Percentiles rank a stretch among this genome's conserved stretches.
Conservation (phyloP, 2,329 filamentous ascomycete genomes). For the Ceratocystis albifundus region DNA sequence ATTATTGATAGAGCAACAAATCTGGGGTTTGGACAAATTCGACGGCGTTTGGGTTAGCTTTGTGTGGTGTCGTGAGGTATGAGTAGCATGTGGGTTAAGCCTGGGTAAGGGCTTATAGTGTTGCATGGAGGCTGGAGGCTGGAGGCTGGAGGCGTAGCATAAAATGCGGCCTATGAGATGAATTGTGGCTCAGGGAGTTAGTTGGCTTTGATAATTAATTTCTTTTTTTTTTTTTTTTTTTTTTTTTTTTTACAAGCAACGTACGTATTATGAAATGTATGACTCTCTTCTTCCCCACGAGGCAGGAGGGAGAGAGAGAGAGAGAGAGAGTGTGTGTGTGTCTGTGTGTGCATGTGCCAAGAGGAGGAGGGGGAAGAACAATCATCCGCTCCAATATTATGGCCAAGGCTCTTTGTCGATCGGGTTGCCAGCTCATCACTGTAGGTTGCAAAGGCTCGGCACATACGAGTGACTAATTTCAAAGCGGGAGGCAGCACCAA, state of each 20-base stretch:
- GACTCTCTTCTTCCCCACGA: not conserved
- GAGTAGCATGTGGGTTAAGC: not conserved
- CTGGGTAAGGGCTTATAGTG: not conserved
- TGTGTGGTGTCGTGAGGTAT: not conserved
- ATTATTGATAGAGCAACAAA: slow-evolving; percentile 7
- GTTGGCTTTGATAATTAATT: not conserved
- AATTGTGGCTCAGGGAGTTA: not conserved
- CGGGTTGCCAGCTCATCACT: not conserved
- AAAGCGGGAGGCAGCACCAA: not conserved
- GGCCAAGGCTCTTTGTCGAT: not conserved
- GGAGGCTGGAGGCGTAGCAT: not conserved
- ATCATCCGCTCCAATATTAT: not conserved
- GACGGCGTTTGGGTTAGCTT: too few relatives aligned
- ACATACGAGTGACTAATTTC: not conserved
- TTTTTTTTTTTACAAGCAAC: not conserved
- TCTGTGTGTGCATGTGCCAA: too few relatives aligned
- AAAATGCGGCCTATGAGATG: too few relatives aligned
- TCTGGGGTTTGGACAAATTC: not conserved
- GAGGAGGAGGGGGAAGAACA: slow-evolving; percentile 15
- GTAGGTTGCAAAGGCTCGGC: not conserved
- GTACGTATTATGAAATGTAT: not conserved
- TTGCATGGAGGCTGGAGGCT: not conserved
- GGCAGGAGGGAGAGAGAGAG: too few relatives aligned
- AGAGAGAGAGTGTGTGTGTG: too few relatives aligned
- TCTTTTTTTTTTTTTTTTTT: too few relatives aligned